Percentiles rank a stretch among this genome's conserved stretches.
Evolutionary conservation across 2,329 filamentous ascomycete genomes (phyloP).

Genomic region (Apiospora koreana): DNA sequence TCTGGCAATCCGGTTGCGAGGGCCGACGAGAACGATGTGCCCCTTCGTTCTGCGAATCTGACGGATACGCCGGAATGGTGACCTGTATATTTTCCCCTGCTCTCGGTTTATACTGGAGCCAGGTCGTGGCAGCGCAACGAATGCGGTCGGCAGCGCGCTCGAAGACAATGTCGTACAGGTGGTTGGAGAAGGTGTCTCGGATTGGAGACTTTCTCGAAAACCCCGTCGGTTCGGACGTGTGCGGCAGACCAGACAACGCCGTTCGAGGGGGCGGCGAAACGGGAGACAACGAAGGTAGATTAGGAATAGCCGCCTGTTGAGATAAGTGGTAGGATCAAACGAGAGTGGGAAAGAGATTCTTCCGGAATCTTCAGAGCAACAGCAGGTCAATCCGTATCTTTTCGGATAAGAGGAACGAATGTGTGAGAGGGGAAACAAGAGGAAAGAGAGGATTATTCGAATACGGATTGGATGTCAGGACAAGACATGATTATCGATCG

Average conservation of each 20-base stretch:
- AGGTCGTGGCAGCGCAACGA: background rate
- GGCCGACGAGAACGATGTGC: background rate
- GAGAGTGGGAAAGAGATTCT: background rate
- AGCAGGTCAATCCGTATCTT: background rate
- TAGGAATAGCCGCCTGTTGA: background rate
- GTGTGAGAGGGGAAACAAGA: background rate
- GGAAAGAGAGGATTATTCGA: background rate
- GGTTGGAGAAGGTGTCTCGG: background rate
- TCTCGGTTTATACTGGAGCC: background rate
- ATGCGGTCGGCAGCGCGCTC: background rate
- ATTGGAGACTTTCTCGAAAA: background rate
- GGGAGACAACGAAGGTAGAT: background rate
- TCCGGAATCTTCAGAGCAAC: background rate
- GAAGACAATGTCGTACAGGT: background rate
- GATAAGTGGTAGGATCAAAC: background rate
- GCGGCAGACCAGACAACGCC: background rate
- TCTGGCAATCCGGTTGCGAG: background rate
- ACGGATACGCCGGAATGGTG: background rate
- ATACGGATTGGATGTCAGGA: background rate
- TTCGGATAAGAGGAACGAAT: background rate
- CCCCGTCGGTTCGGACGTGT: background rate
- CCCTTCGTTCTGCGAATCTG: background rate
- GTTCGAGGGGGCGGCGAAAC: background rate
- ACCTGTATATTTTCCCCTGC: background rate
- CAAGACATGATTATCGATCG: constrained; percentile 6